Evolutionary conservation across 2,329 filamentous ascomycete genomes (phyloP).

Genomic region (Pyrenophora graminea): DNA sequence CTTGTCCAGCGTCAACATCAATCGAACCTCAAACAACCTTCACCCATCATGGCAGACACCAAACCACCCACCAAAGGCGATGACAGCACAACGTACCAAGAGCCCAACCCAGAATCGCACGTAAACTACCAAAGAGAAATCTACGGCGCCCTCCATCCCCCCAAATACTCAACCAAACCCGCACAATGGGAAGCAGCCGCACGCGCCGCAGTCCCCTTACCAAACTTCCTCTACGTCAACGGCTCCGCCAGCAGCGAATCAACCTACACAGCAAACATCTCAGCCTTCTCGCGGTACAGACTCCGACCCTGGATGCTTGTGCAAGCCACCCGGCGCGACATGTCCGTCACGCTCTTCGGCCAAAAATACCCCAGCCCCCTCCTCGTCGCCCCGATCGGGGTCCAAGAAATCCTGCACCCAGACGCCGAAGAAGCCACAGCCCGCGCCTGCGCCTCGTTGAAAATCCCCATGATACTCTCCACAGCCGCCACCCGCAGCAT

Average conservation of each 20-base stretch:
- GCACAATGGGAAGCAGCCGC: slow-evolving; percentile 47
- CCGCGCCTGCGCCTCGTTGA: slow-evolving; percentile 62
- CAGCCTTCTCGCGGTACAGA: slow-evolving; percentile 47
- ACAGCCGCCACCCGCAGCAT: slow-evolving; percentile 68
- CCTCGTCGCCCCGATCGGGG: slow-evolving; percentile 70
- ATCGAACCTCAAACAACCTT: background rate
- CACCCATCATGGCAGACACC: background rate
- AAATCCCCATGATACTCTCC: slow-evolving; percentile 69
- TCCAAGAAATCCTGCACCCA: slow-evolving; percentile 68
- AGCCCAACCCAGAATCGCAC: slow-evolving; percentile 44
- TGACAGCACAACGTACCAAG: slow-evolving; percentile 26
- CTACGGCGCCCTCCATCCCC: slow-evolving; percentile 43
- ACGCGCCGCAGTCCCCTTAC: slow-evolving; percentile 35
- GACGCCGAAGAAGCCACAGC: slow-evolving; percentile 69
- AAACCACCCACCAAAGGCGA: background rate
- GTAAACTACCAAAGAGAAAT: slow-evolving; percentile 44
- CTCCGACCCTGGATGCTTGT: slow-evolving; percentile 49
- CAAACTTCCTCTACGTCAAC: slow-evolving; percentile 49
- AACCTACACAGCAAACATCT: slow-evolving; percentile 44
- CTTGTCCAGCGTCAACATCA: no score
- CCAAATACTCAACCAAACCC: slow-evolving; percentile 48
- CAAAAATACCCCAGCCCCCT: slow-evolving; percentile 57
- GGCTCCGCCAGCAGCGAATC: slow-evolving; percentile 46
- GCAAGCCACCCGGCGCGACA: slow-evolving; percentile 39
- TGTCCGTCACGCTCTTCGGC: slow-evolving; percentile 42